Conservation (phyloP, 2,329 filamentous ascomycete species). For the Clonostachys sp. region DNA sequence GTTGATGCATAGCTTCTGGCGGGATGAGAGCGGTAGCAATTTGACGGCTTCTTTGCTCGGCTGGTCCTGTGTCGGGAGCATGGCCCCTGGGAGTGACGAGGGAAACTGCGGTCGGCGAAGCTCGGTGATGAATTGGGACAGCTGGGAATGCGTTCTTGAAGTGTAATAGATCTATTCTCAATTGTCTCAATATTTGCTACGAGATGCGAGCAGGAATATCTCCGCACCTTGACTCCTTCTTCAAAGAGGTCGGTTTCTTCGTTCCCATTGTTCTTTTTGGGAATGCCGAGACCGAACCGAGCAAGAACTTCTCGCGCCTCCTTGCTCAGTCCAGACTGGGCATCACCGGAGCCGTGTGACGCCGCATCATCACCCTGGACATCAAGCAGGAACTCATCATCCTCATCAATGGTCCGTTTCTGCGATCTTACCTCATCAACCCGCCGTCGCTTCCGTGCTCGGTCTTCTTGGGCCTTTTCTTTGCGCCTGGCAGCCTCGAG, state of each 20-base stretch:
- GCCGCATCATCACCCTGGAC: conserved; percentile 53
- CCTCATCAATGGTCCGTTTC: conserved; percentile 34
- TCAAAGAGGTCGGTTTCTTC: conserved; percentile 42
- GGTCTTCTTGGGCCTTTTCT: conserved; percentile 51
- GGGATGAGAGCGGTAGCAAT: conserved; percentile 77
- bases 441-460: conserved; percentile 40
- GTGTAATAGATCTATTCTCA: conserved; percentile 72
- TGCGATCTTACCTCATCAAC: conserved; percentile 11
- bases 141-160: conserved; percentile 86
- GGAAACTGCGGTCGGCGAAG: conserved; percentile 75
- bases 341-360: conserved; percentile 19
- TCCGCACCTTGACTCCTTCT: conserved; percentile 63
- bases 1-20: conserved; percentile 89
- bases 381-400: conserved; percentile 70
- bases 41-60: conserved; percentile 50
- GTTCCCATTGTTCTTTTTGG: conserved; percentile 16
- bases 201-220: conserved; percentile 1
- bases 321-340: conserved; percentile 59
- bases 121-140: conserved; percentile 84
- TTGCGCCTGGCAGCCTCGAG: conserved; percentile 62
- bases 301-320: conserved; percentile 73
- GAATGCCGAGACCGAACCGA: conserved; percentile 47
- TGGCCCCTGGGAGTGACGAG: conserved; percentile 54
- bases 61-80: conserved; percentile 15
- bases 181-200: conserved; percentile 19